A percentile compares a stretch with the other conserved stretches of the same genome.
These are phyloP conservation scores for Grosmannia penicillata DNA, from an alignment of 2,329 filamentous ascomycete species.

Conservation along the genomic window DNA sequence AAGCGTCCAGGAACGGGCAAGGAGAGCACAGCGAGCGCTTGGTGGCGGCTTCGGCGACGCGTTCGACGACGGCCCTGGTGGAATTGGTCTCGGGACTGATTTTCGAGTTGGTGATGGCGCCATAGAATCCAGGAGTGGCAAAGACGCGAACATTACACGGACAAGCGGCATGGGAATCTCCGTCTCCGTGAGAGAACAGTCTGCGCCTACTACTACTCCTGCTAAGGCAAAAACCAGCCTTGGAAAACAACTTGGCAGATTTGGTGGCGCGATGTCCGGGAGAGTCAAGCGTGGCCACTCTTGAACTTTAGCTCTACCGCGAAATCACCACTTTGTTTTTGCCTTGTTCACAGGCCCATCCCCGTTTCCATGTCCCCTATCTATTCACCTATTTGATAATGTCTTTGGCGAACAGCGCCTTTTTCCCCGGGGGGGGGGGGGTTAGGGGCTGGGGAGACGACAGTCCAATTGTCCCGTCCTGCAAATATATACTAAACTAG, in stretches of 20 bases:
- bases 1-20: slow-evolving; percentile 72
- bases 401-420: too few relatives aligned
- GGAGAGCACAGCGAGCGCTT: slow-evolving; percentile 50
- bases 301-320: too few relatives aligned
- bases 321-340: not conserved
- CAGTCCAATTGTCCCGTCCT: too few relatives aligned
- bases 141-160: slow-evolving; percentile 21
- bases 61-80: slow-evolving; percentile 27
- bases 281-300: slow-evolving; percentile 38
- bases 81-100: slow-evolving; percentile 20
- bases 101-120: slow-evolving; percentile 25
- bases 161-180: slow-evolving; percentile 17
- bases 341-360: not conserved
- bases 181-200: slow-evolving; percentile 26
- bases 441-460: too few relatives aligned
- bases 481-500: too few relatives aligned
- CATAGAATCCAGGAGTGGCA: slow-evolving; percentile 23
- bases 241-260: slow-evolving; percentile 52
- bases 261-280: slow-evolving; percentile 57
- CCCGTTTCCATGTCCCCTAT: too few relatives aligned
- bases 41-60: slow-evolving; percentile 25
- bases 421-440: too few relatives aligned
- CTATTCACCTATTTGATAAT: too few relatives aligned
- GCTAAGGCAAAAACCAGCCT: slow-evolving; percentile 48
- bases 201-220: slow-evolving; percentile 25